A percentile compares a stretch with the other conserved stretches of the same genome.
phyloP scores from a whole-genome alignment of 2,329 filamentous ascomycete species.

The Fusarium begoniae region DNA sequence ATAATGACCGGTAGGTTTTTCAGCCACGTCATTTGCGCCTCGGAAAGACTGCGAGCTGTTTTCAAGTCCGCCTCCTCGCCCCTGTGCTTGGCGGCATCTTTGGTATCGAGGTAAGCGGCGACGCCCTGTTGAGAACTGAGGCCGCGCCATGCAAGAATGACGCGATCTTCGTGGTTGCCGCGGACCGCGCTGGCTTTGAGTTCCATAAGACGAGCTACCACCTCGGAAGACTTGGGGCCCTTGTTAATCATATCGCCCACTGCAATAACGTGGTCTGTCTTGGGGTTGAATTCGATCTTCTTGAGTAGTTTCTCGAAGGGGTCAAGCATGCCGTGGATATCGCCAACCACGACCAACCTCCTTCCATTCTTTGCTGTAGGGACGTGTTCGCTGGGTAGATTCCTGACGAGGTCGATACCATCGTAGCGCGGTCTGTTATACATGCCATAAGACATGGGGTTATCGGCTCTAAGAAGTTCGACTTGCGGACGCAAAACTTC shows the following conservation, averaged over 20 bases:
- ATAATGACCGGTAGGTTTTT: conserved; percentile 80
- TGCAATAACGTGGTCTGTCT: conserved; percentile 76
- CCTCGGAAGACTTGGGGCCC: conserved; percentile 82
- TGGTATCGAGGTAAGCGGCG: conserved; percentile 40
- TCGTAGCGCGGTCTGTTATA: conserved; percentile 51
- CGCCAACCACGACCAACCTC: conserved; percentile 83
- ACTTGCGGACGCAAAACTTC: conserved; percentile 15
- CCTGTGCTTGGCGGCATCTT: conserved; percentile 43
- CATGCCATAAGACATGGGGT: conserved; percentile 53
- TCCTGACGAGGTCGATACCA: conserved; percentile 43
- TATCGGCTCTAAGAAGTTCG: conserved; percentile 43
- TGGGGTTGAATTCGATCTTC: conserved; percentile 68
- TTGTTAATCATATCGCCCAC: conserved; percentile 85
- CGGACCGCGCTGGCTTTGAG: conserved; percentile 83
- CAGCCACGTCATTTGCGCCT: conserved; percentile 75
- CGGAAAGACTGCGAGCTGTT: conserved; percentile 62
- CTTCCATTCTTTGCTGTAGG: conserved; percentile 53
- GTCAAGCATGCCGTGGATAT: conserved; percentile 87
- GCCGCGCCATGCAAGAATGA: conserved; percentile 71
- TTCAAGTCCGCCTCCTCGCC: conserved; percentile 57
- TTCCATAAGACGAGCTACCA: conserved; percentile 78
- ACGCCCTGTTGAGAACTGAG: conserved; percentile 40
- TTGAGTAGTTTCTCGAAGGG: conserved; percentile 73
- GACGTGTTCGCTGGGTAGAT: conserved; percentile 44
- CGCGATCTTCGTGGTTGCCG: conserved; percentile 90